Evolutionary conservation across 78 protist species (phyloP), one percentile per base, ranked within the genome.

Genomic region (Abeoforma whisleri): DNA sequence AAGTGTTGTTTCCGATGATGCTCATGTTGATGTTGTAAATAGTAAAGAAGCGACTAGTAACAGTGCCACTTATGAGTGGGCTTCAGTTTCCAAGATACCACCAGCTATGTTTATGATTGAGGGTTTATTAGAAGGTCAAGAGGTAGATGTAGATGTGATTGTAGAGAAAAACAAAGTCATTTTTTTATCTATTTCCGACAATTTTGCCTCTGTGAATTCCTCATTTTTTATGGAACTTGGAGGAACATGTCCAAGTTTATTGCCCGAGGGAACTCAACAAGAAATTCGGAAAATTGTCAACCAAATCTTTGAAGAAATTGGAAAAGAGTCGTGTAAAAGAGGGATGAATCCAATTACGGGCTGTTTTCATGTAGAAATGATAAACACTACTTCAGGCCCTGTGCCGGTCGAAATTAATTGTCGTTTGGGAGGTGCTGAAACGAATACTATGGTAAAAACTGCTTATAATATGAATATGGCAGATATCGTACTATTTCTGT

Each of bases 381-480:
- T 74, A 48, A 37, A 74, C 28, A 74, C 79, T 22, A 48, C 79
- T 22, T 35, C 23, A 37, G 79, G 79, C 23, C 79, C 79, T 25
- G 79, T 74, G 79, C 79, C 79, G 75, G 36, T 74, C 36, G 79
- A 74, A 25, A 0, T 74, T 22, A 74, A 74, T 25, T 74, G 79
- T 25, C 79, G 79, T 30, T 74, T 74, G 28, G 79, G 79, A 28
- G 79, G 79, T 35, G 79, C 79, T 28, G 79, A 74, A 48, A 74
- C 79, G 28, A 35, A 74, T 74, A 30, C 36, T 25, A 74, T 74
- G 79, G 79, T 74, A 22, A 22, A 74, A 37, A 74, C 79, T 30
- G 79, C 79, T 37, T 74, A 48, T 35, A 68, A 68, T 28, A 68
- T 28, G 28, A 28, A 68, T 28, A 68, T 28, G 70, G 70, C 28